Conservation (phyloP, 345 rosid species). For the Salix brachista region DNA sequence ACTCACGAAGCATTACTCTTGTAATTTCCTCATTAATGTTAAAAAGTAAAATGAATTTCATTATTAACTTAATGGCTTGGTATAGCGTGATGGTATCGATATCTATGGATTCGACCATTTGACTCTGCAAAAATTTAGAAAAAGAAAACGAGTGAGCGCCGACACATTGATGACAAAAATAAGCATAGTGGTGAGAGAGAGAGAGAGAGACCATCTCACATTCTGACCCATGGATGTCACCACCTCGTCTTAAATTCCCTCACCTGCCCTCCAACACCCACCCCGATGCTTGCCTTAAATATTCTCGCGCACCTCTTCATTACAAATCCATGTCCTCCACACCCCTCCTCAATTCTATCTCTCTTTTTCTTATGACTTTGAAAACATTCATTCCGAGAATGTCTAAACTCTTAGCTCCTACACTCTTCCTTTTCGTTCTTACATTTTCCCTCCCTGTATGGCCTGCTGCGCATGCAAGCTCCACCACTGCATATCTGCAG, state of each 20-base stretch:
- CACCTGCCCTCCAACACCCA: slow-evolving; percentile 7
- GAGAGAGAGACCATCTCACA: background rate
- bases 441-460: background rate
- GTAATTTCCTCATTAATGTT: too few relatives aligned
- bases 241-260: slow-evolving; percentile 5
- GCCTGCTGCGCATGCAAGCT: background rate
- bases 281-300: slow-evolving; percentile 3
- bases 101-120: background rate
- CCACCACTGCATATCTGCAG: background rate
- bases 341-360: background rate
- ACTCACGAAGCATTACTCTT: too few relatives aligned
- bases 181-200: too few relatives aligned
- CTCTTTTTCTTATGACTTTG: background rate
- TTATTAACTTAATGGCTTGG: background rate
- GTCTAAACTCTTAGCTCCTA: background rate
- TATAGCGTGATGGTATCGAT: background rate
- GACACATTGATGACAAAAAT: background rate
- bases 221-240: background rate
- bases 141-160: background rate
- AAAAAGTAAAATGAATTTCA: background rate
- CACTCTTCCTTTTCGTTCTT: background rate
- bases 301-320: background rate
- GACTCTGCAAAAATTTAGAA: background rate
- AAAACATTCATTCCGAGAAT: background rate
- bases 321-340: too few relatives aligned